Evolutionary conservation across 371 early-diverging fungal species (phyloP).

Genomic region (Zychaea mexicana): DNA sequence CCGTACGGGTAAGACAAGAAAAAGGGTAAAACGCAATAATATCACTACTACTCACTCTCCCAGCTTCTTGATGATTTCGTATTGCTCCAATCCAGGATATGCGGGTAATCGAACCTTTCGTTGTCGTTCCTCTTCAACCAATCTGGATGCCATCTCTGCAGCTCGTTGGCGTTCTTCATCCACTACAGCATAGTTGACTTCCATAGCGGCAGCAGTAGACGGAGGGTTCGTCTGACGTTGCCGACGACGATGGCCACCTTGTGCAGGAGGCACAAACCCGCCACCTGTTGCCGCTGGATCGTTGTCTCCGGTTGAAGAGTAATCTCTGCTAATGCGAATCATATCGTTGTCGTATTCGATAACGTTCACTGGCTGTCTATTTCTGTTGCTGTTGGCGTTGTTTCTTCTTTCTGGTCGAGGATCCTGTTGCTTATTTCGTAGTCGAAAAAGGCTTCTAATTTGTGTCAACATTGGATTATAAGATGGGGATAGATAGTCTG

Average conservation of each 20-base stretch:
- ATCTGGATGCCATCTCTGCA: slow-evolving; percentile 7
- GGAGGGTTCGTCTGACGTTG: not conserved
- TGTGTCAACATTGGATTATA: slow-evolving; percentile 12
- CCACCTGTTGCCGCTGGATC: not conserved
- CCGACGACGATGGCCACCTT: not conserved
- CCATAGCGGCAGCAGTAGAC: not conserved
- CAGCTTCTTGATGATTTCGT: slow-evolving; percentile 55
- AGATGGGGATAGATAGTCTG: too few species aligned
- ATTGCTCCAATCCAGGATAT: slow-evolving; percentile 58
- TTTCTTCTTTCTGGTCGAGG: not conserved
- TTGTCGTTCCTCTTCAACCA: slow-evolving; percentile 13
- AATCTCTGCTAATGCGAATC: not conserved
- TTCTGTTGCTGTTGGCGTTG: not conserved
- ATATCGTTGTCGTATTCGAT: slow-evolving; percentile 1
- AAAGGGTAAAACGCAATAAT: too few species aligned
- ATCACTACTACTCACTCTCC: slow-evolving; percentile 79
- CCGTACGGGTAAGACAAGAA: not conserved
- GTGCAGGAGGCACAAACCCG: not conserved
- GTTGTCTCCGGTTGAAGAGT: not conserved
- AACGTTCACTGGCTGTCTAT: not conserved
- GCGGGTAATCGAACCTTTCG: slow-evolving; percentile 38
- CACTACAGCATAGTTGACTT: not conserved
- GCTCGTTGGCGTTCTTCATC: slow-evolving; percentile 11
- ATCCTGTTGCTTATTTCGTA: not conserved
- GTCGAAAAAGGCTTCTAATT: slow-evolving; percentile 8